Conservation (phyloP, 2,329 filamentous ascomycete species). For the Hypoxylon sp. region DNA sequence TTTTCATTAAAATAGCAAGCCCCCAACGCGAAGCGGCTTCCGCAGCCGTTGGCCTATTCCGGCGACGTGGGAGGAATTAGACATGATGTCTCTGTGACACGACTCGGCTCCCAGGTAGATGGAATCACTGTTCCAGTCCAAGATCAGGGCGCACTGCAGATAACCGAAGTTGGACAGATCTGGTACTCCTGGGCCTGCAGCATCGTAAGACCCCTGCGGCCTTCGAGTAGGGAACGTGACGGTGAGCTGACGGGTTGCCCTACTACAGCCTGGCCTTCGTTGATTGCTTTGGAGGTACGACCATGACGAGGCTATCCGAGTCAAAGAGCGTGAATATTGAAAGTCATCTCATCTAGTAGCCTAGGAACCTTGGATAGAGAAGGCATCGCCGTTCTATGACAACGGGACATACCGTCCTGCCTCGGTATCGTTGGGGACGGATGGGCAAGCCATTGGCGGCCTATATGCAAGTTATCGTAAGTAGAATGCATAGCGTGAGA, state of each 20-base stretch:
- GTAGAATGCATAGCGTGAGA: slow-evolving; percentile 14
- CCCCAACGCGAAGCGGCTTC: slow-evolving; percentile 23
- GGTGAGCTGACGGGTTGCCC: slow-evolving; percentile 12
- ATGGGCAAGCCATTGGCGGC: not conserved
- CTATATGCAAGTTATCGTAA: not conserved
- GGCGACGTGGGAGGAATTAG: slow-evolving; percentile 38
- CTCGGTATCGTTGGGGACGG: slow-evolving; percentile 4
- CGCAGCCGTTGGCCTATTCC: slow-evolving; percentile 34
- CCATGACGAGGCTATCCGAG: slow-evolving; percentile 2
- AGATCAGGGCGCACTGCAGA: slow-evolving; percentile 46
- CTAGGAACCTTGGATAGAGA: not conserved
- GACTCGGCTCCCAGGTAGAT: slow-evolving; percentile 40
- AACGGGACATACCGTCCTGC: slow-evolving; percentile 13
- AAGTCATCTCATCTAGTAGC: not conserved
- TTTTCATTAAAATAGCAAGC: slow-evolving; percentile 27
- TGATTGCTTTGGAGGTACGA: not conserved
- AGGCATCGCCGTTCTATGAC: not conserved
- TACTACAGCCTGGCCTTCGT: slow-evolving; percentile 1
- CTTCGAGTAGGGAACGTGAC: slow-evolving; percentile 30
- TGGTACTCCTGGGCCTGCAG: slow-evolving; percentile 42
- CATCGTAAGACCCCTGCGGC: slow-evolving; percentile 45
- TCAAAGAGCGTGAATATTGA: not conserved
- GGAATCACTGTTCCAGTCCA: slow-evolving; percentile 43
- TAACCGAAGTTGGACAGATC: slow-evolving; percentile 47
- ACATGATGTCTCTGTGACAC: slow-evolving; percentile 40